Evolutionary conservation across 148 eudicot genomes (phyloP), one percentile per base, ranked within the genome.

Genomic region (Bassia scoparia): DNA sequence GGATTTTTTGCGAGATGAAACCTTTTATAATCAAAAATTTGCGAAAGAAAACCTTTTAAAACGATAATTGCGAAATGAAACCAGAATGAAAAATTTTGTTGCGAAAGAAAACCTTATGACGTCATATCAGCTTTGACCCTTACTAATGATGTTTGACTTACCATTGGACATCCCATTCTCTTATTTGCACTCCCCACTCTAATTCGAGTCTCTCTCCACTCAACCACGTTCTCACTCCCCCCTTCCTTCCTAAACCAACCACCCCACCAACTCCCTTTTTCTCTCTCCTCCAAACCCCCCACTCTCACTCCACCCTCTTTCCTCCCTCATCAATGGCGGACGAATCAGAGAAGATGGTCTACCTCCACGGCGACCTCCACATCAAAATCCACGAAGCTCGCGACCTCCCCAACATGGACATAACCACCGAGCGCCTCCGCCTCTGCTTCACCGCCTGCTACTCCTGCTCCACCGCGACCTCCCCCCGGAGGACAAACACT

Each of bases 351-450:
- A 79, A 76, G 54, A 27, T 72, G 30, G 48, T 89, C 0, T 84
- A 80, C 80, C 72, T 95, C 4, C 92, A 95, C 76, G 98, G 98
- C 31, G 96, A 95, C 76, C 81, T 95, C 8, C 82, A 89, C 13
- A 72, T 95, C 16, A 84, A 61, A 41, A 87, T 95, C 3, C 26
- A 77, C 0, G 79, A 81, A 46, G 98, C 98, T 3, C 86, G 89
- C 8, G n/a, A 63, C 8, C 63, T 95, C 15, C 98, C 98, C 0
- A 95, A 95, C 87, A 89, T 88, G 96, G 99, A 95, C 86, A 11
- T 87, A 5, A 55, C 87, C 44, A 30, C 97, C 35, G 90, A 87
- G 59, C 96, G 79, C n/a, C 74, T 95, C 73, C 90, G 90, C 68
- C 90, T 91, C 65, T 88, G 90, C 79, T 79, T 94, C 86, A 58